Percentiles rank a stretch among this genome's conserved stretches.
Evolutionary conservation across 1,284 basidiomycete species (phyloP).

Genomic region (Leccinum fuscescens): DNA sequence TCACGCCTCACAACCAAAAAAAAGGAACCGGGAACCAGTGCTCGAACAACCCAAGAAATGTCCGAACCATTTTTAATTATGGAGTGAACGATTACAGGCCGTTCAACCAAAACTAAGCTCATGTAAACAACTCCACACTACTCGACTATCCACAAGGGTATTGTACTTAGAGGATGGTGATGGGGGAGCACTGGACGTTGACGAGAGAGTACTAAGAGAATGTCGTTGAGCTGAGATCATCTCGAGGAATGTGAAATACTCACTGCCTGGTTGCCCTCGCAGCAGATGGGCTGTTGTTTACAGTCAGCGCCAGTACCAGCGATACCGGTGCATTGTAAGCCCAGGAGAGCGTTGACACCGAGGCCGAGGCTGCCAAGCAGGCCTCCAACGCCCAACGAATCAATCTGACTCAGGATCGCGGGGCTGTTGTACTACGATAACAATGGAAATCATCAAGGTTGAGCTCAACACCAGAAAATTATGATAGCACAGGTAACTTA

Average conservation of each 20-base stretch:
- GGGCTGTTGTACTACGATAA: neutral
- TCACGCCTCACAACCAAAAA: too few relatives aligned
- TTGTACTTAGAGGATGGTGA: neutral
- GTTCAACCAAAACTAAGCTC: neutral
- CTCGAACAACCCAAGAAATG: neutral
- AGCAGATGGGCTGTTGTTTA: neutral
- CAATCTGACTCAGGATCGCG: too few relatives aligned
- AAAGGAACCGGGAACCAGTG: too few relatives aligned
- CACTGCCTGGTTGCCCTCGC: neutral
- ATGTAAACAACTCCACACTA: neutral
- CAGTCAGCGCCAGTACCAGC: neutral
- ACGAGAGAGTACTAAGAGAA: neutral
- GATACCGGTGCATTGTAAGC: neutral
- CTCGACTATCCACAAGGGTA: neutral
- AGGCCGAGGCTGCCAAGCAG: neutral
- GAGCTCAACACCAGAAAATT: neutral
- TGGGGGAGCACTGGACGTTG: neutral
- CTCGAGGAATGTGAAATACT: neutral
- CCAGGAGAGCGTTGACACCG: accelerated
- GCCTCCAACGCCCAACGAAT: accelerated
- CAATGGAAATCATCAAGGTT: neutral
- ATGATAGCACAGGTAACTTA: neutral
- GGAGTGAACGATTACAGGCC: neutral
- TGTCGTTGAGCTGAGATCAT: neutral
- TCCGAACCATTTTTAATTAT: neutral